phyloP scores from a whole-genome alignment of 805 yeast species.

The Kodamaea neixiangensis region DNA sequence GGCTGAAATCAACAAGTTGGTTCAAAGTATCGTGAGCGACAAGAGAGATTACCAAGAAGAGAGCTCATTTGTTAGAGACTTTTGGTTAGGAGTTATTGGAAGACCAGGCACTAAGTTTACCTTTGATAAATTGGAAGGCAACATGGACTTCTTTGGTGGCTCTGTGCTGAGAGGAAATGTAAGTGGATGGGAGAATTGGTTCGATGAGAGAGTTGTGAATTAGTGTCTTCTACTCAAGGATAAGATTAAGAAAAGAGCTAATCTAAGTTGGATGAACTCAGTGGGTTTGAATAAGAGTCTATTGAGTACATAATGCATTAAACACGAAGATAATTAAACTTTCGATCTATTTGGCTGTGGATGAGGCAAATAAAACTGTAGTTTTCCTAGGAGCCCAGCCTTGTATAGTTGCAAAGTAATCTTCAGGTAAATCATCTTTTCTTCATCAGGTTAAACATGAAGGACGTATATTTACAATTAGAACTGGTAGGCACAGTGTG shows the following conservation, averaged over 20 bases:
- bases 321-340: background rate
- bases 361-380: too few relatives aligned
- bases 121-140: conserved; percentile 72
- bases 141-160: conserved; percentile 70
- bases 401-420: too few relatives aligned
- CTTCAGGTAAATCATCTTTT: too few relatives aligned
- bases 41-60: conserved; percentile 39
- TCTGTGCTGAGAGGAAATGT: conserved; percentile 61
- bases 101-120: conserved; percentile 45
- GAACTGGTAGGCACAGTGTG: too few relatives aligned
- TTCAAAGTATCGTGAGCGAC: conserved; percentile 49
- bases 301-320: background rate
- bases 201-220: conserved; percentile 72
- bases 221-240: conserved; percentile 9
- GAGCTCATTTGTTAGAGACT: conserved; percentile 40
- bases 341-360: too few relatives aligned
- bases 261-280: too few relatives aligned
- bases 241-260: too few relatives aligned
- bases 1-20: conserved; percentile 58
- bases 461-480: too few relatives aligned
- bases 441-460: too few relatives aligned
- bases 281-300: background rate
- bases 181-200: conserved; percentile 73
- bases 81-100: conserved; percentile 44
- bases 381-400: too few relatives aligned